phyloP scores from a whole-genome alignment of 2,329 filamentous ascomycete species.

The Aspergillus terreus region DNA sequence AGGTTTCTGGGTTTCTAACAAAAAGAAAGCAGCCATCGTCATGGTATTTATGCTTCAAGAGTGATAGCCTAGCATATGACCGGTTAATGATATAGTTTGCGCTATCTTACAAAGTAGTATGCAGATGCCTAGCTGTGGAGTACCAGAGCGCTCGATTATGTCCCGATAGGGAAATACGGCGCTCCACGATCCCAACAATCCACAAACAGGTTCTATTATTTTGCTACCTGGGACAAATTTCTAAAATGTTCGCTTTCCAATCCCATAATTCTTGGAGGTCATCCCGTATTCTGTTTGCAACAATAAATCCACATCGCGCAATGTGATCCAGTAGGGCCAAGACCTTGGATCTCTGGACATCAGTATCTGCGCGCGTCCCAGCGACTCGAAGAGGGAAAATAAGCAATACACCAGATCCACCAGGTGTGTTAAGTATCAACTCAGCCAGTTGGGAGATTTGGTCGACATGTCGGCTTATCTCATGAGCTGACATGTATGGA shows the following conservation, averaged over 20 bases:
- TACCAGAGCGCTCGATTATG: background rate
- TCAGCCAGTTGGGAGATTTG: background rate
- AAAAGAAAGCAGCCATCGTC: background rate
- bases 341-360: background rate
- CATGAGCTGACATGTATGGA: background rate
- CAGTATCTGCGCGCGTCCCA: background rate
- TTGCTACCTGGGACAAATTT: background rate
- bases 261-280: slow-evolving; percentile 4
- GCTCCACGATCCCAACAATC: background rate
- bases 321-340: background rate
- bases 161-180: background rate
- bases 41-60: background rate
- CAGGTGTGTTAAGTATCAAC: background rate
- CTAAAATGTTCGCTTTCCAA: background rate
- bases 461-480: background rate
- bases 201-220: background rate
- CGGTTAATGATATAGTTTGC: background rate
- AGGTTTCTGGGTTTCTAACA: background rate
- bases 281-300: slow-evolving; percentile 1
- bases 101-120: background rate
- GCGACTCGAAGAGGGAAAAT: slow-evolving; percentile 7
- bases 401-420: background rate
- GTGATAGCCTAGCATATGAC: background rate
- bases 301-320: slow-evolving; percentile 1
- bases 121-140: slow-evolving; percentile 1